phyloP scores from a whole-genome alignment of 225 moss, liverwort and hornwort genomes.

The Physcomitrellopsis africana region DNA sequence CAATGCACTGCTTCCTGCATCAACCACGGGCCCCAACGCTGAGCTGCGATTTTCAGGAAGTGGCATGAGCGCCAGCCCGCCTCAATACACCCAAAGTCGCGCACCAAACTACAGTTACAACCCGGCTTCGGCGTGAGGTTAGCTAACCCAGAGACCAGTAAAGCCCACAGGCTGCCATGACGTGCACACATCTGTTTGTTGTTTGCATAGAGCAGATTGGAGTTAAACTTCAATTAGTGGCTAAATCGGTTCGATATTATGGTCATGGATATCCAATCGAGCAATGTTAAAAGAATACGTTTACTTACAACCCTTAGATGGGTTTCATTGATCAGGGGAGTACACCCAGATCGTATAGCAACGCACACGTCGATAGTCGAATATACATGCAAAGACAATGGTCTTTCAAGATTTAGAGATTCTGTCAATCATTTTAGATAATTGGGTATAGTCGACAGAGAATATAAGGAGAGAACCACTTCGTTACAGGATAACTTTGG shows the following conservation, averaged over 20 bases:
- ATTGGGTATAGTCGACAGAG: not conserved
- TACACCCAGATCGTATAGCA: not conserved
- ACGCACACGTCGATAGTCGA: not conserved
- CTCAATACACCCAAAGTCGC: slow-evolving; percentile 9
- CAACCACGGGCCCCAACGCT: slow-evolving; percentile 28
- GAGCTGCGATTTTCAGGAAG: slow-evolving; percentile 27
- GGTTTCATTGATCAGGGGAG: not conserved
- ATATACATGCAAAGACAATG: not conserved
- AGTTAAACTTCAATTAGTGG: not conserved
- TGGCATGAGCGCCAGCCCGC: not conserved
- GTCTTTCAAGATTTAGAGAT: not conserved
- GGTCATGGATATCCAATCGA: not conserved
- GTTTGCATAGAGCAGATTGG: slow-evolving; percentile 34
- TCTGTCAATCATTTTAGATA: not conserved
- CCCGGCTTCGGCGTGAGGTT: not conserved
- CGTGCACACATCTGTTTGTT: slow-evolving; percentile 14
- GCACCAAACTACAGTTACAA: slow-evolving; percentile 4
- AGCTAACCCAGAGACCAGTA: not conserved
- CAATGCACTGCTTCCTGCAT: slow-evolving; percentile 37
- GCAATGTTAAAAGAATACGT: not conserved
- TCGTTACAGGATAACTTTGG: not conserved
- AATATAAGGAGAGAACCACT: not conserved
- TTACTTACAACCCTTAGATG: not conserved
- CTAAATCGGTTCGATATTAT: not conserved
- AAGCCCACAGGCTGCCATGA: slow-evolving; percentile 30